Percentiles rank a stretch among this genome's conserved stretches.
Conservation (phyloP, 1,284 basidiomycete genomes). For the Trichosporon sp. region DNA sequence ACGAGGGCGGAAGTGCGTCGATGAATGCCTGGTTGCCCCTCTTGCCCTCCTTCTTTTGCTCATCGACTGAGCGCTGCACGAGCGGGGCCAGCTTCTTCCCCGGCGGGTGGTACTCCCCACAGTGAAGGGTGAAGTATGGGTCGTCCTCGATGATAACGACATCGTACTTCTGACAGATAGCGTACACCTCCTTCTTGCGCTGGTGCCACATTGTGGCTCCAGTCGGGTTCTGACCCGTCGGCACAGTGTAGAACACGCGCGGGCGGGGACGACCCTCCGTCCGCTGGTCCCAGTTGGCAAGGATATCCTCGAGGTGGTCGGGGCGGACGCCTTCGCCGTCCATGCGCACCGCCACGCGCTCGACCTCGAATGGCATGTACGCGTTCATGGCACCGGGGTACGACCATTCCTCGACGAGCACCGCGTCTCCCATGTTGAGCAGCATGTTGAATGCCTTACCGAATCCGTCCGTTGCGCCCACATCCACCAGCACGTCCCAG, state of each 20-base stretch:
- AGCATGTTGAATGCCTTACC: slow-evolving; percentile 61
- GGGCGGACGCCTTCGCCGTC: slow-evolving; percentile 72
- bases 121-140: slow-evolving; percentile 72
- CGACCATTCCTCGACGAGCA: slow-evolving; percentile 65
- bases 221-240: slow-evolving; percentile 69
- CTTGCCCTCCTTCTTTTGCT: slow-evolving; percentile 49
- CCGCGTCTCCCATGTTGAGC: slow-evolving; percentile 71
- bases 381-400: slow-evolving; percentile 57
- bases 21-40: slow-evolving; percentile 53
- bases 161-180: slow-evolving; percentile 75
- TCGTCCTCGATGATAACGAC: slow-evolving; percentile 77
- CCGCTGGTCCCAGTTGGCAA: slow-evolving; percentile 69
- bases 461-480: slow-evolving; percentile 75
- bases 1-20: slow-evolving; percentile 65
- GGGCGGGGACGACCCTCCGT: slow-evolving; percentile 60
- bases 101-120: slow-evolving; percentile 23
- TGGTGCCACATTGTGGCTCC: slow-evolving; percentile 69
- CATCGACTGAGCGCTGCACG: slow-evolving; percentile 49
- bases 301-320: slow-evolving; percentile 64
- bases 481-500: slow-evolving; percentile 66
- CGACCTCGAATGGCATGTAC: slow-evolving; percentile 46
- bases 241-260: slow-evolving; percentile 65
- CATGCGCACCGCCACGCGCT: slow-evolving; percentile 62
- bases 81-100: slow-evolving; percentile 39
- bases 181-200: slow-evolving; percentile 77